phyloP scores from a whole-genome alignment of 2,329 filamentous ascomycete species.

The Herpotrichia juniperi region DNA sequence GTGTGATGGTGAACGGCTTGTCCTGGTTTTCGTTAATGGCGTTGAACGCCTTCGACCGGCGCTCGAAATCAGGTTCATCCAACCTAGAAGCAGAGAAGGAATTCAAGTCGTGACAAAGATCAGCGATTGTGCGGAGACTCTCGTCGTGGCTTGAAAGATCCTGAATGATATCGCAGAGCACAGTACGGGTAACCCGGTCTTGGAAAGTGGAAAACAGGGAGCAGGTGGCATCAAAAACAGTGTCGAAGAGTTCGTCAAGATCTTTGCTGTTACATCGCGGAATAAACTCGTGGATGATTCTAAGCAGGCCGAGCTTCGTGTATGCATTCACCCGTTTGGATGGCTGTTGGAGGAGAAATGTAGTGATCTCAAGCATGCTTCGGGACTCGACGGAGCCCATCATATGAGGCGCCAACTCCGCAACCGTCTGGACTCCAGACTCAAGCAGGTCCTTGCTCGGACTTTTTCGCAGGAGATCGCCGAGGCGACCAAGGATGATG shows the following conservation, averaged over 20 bases:
- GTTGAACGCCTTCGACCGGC: conserved; percentile 77
- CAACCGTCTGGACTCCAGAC: conserved; percentile 77
- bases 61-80: conserved; percentile 88
- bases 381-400: conserved; percentile 64
- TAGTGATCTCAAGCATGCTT: conserved; percentile 79
- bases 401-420: conserved; percentile 64
- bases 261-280: conserved; percentile 65
- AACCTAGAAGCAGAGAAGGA: conserved; percentile 74
- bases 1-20: conserved; percentile 65
- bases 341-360: conserved; percentile 84
- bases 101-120: conserved; percentile 79
- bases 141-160: conserved; percentile 71
- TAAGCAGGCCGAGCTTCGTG: conserved; percentile 80
- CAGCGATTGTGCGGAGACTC: conserved; percentile 67
- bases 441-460: conserved; percentile 77
- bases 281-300: conserved; percentile 82
- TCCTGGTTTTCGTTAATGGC: conserved; percentile 70
- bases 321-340: conserved; percentile 80
- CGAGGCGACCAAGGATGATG: conserved; percentile 63
- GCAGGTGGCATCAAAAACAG: conserved; percentile 75
- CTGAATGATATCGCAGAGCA: conserved; percentile 74
- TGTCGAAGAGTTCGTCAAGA: conserved; percentile 63
- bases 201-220: conserved; percentile 90
- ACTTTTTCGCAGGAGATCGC: conserved; percentile 60
- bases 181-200: conserved; percentile 75